Conservation (phyloP, 2,329 filamentous ascomycete genomes). For the Aspergillus neotritici region DNA sequence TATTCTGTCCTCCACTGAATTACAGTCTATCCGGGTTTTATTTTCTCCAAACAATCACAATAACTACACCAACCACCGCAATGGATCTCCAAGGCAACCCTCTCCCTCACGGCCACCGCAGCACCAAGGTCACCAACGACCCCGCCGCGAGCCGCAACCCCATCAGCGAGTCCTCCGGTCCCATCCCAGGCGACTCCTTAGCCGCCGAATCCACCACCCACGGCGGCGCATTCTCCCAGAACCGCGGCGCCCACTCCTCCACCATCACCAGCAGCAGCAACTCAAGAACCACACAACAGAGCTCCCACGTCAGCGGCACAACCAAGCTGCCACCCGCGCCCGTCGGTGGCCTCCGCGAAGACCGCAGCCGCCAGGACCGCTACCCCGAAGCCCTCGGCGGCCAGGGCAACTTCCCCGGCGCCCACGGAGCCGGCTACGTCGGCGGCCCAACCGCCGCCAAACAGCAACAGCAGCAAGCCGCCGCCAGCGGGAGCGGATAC, state of each 20-base stretch:
- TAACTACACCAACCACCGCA: conserved; percentile 10
- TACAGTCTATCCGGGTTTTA: background rate
- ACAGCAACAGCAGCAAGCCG: conserved; percentile 12
- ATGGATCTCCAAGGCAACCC: conserved; percentile 41
- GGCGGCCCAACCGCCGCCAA: conserved; percentile 32
- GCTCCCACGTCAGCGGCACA: conserved; percentile 50
- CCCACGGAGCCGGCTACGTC: conserved; percentile 31
- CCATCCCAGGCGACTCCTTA: conserved; percentile 63
- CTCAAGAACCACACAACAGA: conserved; percentile 54
- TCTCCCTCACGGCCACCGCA: conserved; percentile 24
- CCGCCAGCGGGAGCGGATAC: conserved; percentile 23
- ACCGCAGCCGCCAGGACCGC: conserved; percentile 38
- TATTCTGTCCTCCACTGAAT: background rate
- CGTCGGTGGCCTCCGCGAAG: conserved; percentile 43
- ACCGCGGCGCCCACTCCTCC: conserved; percentile 49
- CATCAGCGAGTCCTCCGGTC: conserved; percentile 58
- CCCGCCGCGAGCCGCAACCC: conserved; percentile 46
- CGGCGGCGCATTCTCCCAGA: conserved; percentile 57
- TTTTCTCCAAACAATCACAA: background rate
- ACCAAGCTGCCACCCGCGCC: conserved; percentile 46
- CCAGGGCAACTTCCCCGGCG: conserved; percentile 35
- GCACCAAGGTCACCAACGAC: conserved; percentile 45
- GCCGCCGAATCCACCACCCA: conserved; percentile 64
- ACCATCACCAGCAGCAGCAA: conserved; percentile 47
- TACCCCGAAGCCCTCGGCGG: conserved; percentile 37